Percentiles rank a stretch among this genome's conserved stretches.
Conservation (phyloP, 2,329 filamentous ascomycete species). For the Sarocladiaceae sp. region DNA sequence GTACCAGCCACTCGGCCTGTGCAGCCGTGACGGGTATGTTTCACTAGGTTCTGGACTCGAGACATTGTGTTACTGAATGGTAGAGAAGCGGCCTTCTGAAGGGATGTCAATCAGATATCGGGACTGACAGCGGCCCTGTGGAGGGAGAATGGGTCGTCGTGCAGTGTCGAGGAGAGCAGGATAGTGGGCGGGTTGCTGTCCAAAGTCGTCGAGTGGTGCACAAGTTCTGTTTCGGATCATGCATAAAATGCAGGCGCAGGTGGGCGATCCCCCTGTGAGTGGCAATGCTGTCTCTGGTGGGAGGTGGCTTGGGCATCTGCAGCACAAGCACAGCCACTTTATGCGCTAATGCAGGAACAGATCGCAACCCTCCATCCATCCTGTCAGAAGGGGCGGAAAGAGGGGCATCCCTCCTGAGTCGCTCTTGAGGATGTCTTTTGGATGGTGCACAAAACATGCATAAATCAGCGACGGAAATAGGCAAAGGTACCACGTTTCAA, state of each 20-base stretch:
- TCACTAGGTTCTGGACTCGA: not conserved
- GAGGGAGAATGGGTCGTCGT: not conserved
- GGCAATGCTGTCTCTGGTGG: not conserved
- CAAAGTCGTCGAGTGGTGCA: no score
- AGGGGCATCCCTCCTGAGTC: not conserved
- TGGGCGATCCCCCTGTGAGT: not conserved
- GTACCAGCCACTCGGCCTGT: constrained; percentile 1
- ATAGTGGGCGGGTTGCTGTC: not conserved
- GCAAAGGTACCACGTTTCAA: no score
- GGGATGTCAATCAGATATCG: not conserved
- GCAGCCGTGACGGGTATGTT: constrained; percentile 2
- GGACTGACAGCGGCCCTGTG: no score
- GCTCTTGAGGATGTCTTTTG: not conserved
- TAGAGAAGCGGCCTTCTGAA: not conserved
- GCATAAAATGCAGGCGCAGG: not conserved
- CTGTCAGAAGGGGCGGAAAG: not conserved
- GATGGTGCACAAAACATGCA: not conserved
- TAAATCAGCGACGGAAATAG: no score
- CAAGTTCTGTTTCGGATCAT: not conserved
- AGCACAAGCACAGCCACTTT: not conserved
- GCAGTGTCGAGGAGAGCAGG: not conserved
- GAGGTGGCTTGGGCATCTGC: not conserved
- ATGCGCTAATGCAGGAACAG: constrained; percentile 17
- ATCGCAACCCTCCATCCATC: constrained; percentile 7
- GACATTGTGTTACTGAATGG: not conserved